Percentiles rank a stretch among this genome's conserved stretches.
Evolutionary conservation across 495 filamentous ascomycete species (phyloP).

Genomic region (Trypethelium eluteriae): DNA sequence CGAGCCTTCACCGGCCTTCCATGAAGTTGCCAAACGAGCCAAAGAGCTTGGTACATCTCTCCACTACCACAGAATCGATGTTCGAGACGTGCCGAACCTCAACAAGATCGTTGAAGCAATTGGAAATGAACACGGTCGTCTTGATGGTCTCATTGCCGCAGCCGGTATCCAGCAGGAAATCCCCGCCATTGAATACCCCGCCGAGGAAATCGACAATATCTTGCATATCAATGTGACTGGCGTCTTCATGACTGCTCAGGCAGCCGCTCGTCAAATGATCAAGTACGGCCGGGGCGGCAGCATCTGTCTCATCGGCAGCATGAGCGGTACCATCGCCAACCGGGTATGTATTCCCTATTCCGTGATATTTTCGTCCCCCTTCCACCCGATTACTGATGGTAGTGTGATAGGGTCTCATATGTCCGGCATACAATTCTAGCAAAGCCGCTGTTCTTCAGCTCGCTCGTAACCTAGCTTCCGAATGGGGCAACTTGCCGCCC

Average conservation of each 20-base stretch:
- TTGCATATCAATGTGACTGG: constrained; percentile 57
- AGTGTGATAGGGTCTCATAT: constrained; percentile 52
- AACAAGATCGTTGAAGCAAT: constrained; percentile 62
- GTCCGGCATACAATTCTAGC: constrained; percentile 81
- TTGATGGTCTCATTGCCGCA: constrained; percentile 77
- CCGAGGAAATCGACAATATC: constrained; percentile 56
- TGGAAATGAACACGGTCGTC: constrained; percentile 58
- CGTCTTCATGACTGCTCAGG: constrained; percentile 69
- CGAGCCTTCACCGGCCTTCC: constrained; percentile 52
- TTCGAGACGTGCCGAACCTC: constrained; percentile 64
- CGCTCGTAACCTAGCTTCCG: constrained; percentile 71
- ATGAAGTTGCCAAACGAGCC: constrained; percentile 53
- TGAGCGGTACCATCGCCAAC: constrained; percentile 77
- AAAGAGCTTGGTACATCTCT: constrained; percentile 61
- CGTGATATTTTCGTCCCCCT: not conserved
- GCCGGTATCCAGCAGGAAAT: constrained; percentile 73
- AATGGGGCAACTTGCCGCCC: constrained; percentile 57
- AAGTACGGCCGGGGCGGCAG: constrained; percentile 51
- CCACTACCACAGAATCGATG: constrained; percentile 75
- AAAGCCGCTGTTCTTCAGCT: constrained; percentile 86
- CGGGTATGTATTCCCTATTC: constrained; percentile 33
- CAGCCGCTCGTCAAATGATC: constrained; percentile 69
- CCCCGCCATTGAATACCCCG: constrained; percentile 58
- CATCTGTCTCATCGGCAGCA: constrained; percentile 66
- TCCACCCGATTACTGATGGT: not conserved